Percentiles rank a stretch among this genome's conserved stretches.
Evolutionary conservation across 306 rosid species (phyloP).

Genomic region (Rosa multiflora): DNA sequence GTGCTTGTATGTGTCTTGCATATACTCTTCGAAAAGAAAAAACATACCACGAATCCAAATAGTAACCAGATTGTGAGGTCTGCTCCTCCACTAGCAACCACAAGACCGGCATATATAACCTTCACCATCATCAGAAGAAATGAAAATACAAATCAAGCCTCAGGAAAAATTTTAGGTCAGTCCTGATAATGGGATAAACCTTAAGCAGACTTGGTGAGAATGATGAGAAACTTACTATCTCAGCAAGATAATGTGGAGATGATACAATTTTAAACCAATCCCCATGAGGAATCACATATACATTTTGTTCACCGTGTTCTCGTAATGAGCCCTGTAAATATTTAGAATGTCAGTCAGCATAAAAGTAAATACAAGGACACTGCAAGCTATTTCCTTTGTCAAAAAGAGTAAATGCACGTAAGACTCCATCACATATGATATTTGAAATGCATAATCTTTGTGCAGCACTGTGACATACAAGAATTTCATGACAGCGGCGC

Average conservation of each 20-base stretch:
- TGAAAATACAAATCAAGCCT: background rate
- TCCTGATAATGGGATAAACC: background rate
- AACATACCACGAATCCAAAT: constrained; percentile 69
- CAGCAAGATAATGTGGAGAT: constrained; percentile 88
- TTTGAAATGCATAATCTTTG: background rate
- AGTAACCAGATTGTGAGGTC: constrained; percentile 78
- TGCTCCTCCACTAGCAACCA: constrained; percentile 79
- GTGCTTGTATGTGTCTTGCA: background rate
- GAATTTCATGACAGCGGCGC: constrained; percentile 67
- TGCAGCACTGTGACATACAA: constrained; percentile 42
- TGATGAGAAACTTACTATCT: constrained; percentile 58
- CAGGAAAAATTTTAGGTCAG: background rate
- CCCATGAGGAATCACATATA: constrained; percentile 73
- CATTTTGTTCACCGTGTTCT: constrained; percentile 42
- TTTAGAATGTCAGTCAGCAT: constrained; percentile 28
- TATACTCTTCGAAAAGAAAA: background rate
- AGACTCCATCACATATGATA: background rate
- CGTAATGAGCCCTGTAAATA: constrained; percentile 71
- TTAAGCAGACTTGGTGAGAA: constrained; percentile 1
- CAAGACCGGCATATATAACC: constrained; percentile 77
- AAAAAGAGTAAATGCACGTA: background rate
- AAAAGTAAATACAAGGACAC: constrained; percentile 14
- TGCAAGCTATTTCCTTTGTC: background rate
- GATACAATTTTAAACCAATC: constrained; percentile 89
- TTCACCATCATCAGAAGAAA: constrained; percentile 28